These are phyloP conservation scores for Royoungia palumana DNA, from an alignment of 768 basidiomycete species.

Conservation along the genomic window DNA sequence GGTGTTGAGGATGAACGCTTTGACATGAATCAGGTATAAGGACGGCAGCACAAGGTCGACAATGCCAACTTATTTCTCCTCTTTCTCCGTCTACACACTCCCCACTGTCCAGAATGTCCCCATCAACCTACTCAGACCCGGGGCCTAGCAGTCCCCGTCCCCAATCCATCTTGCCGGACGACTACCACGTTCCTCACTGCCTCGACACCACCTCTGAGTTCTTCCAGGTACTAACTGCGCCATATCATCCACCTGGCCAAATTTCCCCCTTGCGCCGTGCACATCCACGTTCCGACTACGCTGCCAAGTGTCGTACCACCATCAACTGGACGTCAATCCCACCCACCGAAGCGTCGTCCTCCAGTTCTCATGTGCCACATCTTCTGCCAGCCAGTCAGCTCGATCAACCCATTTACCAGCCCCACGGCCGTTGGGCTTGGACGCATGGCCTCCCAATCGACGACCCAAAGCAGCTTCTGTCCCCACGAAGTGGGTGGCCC, in stretches of 20 bases:
- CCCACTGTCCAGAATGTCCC: conserved; percentile 8
- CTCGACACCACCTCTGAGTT: conserved; percentile 28
- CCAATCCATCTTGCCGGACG: conserved; percentile 9
- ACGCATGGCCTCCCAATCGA: conserved; percentile 26
- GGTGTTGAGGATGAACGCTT: conserved; percentile 32
- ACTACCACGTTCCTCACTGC: conserved; percentile 9
- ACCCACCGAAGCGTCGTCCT: background rate
- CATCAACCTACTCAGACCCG: background rate
- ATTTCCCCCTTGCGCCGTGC: conserved; percentile 5
- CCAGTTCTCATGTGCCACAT: background rate
- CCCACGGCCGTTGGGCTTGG: conserved; percentile 34
- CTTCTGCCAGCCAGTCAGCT: conserved; percentile 3
- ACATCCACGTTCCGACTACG: conserved; percentile 18
- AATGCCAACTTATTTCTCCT: conserved; percentile 14
- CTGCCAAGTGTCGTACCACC: conserved; percentile 24
- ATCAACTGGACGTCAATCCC: conserved; percentile 24
- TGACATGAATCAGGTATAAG: conserved; percentile 29
- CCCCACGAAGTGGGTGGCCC: conserved; percentile 22
- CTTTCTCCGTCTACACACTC: background rate
- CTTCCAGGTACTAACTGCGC: conserved; percentile 29
- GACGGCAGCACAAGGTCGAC: conserved; percentile 11
- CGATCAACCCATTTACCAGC: conserved; percentile 27
- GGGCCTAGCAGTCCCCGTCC: conserved; percentile 17
- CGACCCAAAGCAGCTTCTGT: conserved; percentile 25
- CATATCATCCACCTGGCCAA: conserved; percentile 15